Base-by-base conservation (phyloP, 495 filamentous ascomycete species). In the Podospora australis region DNA sequence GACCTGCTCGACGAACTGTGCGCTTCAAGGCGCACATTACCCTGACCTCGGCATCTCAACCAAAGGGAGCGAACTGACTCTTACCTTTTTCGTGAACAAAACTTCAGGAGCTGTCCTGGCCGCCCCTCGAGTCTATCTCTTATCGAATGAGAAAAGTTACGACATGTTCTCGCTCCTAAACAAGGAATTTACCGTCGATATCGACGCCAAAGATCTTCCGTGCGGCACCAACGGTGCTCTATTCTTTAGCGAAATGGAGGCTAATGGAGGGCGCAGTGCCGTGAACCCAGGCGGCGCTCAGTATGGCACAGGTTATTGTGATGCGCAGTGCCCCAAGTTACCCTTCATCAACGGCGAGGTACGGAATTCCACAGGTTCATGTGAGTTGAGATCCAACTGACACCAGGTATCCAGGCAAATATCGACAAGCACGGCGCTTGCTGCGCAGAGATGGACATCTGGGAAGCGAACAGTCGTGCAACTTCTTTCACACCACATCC, bases 231-330 rank as follows among this genome's bases (percentile, higher is more conserved):
- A 86, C 63, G 81, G 78, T 39, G 82, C 82, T 2, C 68, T 87
- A 10, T 86, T 84, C 61, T 69, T 86, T 25, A 74, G 76, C 21
- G 78, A 83, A 60, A 86, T 87, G 81, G 55, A 69, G 21, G 52
- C 54, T 2, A 68, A 75, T 23, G 81, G 82, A 40, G 78, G 80
- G 21, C 62, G 73, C 50, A 72, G 66, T 56, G 58, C 65, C 11
- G 59, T 77, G 25, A 86, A 84, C 64, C 68, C 75, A 21, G 80
- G 78, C 3, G 81, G 82, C 23, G 79, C 81, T 10, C 60, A 69
- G 11, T 86, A 83, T 63, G 82, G 82, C 11, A 80, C 80, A 0
- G 82, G 82, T 0, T 86, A 87, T 68, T 87, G 83, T 58, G 82
- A 86, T 57, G 75, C 80, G 6, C 82, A 86, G 55, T 86, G 83